These are phyloP conservation scores for Lactifluus hygrophoroides DNA, from an alignment of 768 basidiomycete species.

Conservation along the genomic window DNA sequence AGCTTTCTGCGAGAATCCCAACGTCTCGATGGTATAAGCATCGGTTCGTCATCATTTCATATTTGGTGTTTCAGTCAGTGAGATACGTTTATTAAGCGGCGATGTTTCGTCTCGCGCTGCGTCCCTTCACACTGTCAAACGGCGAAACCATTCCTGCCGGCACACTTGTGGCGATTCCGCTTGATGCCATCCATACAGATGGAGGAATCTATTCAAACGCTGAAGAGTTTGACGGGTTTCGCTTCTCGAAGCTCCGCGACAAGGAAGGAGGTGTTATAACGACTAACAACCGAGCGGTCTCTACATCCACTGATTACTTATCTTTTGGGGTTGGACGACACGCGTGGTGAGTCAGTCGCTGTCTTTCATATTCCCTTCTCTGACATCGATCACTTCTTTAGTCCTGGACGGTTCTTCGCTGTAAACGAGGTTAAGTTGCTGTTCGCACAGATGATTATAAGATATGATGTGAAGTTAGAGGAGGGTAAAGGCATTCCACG, in stretches of 20 bases:
- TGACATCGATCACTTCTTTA: background rate
- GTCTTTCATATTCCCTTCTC: background rate
- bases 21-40: conserved; percentile 8
- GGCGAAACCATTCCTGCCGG: conserved; percentile 34
- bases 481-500: conserved; percentile 13
- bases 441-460: conserved; percentile 22
- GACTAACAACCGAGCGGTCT: conserved; percentile 23
- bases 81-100: conserved; percentile 7
- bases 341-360: conserved; percentile 19
- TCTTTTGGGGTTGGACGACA: conserved; percentile 24
- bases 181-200: conserved; percentile 32
- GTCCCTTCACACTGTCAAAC: conserved; percentile 28
- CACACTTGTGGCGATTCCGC: conserved; percentile 29
- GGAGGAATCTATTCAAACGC: conserved; percentile 37
- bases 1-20: conserved; percentile 24
- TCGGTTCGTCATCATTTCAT: background rate
- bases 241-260: conserved; percentile 30
- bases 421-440: conserved; percentile 22
- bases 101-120: conserved; percentile 21
- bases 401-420: conserved; percentile 22
- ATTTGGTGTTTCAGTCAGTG: background rate
- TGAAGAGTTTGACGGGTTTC: conserved; percentile 32
- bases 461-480: conserved; percentile 24
- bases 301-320: conserved; percentile 28
- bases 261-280: conserved; percentile 9